Conservation (phyloP, 208 protist species). For the Leptomonas seymouri region DNA sequence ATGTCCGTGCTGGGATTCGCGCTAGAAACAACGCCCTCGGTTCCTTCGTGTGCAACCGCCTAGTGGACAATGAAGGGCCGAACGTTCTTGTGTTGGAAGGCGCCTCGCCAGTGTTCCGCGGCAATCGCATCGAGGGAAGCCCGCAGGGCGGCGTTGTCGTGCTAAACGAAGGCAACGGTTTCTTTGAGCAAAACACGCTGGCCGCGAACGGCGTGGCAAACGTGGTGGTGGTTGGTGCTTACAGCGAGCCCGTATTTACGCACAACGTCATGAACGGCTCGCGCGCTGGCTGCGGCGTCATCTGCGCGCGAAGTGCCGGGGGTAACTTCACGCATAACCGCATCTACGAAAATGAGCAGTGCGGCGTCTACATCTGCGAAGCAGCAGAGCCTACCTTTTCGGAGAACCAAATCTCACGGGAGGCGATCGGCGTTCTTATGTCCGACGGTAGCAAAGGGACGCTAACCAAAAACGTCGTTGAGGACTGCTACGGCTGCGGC, state of each 20-base stretch:
- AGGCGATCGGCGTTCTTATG: conserved; percentile 72
- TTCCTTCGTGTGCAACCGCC: conserved; percentile 68
- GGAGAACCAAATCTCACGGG: conserved; percentile 57
- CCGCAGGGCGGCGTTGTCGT: conserved; percentile 72
- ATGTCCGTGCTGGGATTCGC: conserved; percentile 45
- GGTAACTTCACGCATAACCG: conserved; percentile 61
- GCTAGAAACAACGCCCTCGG: conserved; percentile 81
- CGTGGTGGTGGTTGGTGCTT: conserved; percentile 60
- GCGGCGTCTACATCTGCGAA: conserved; percentile 63
- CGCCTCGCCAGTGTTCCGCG: conserved; percentile 57
- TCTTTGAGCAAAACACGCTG: conserved; percentile 77
- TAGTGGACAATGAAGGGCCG: conserved; percentile 47
- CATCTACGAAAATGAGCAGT: conserved; percentile 73
- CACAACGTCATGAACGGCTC: conserved; percentile 59
- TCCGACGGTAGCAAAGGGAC: conserved; percentile 60
- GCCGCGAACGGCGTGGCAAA: conserved; percentile 70
- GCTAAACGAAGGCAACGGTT: conserved; percentile 60
- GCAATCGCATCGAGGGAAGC: conserved; percentile 63
- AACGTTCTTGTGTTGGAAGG: conserved; percentile 79
- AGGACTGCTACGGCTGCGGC: conserved; percentile 65
- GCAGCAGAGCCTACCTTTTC: conserved; percentile 49
- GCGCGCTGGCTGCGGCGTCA: conserved; percentile 60
- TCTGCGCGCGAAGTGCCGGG: conserved; percentile 43
- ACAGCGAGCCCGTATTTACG: conserved; percentile 56
- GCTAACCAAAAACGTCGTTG: conserved; percentile 62